Conservation (phyloP, 73 alveolate genomes). For the Paramecium sonneborni region DNA sequence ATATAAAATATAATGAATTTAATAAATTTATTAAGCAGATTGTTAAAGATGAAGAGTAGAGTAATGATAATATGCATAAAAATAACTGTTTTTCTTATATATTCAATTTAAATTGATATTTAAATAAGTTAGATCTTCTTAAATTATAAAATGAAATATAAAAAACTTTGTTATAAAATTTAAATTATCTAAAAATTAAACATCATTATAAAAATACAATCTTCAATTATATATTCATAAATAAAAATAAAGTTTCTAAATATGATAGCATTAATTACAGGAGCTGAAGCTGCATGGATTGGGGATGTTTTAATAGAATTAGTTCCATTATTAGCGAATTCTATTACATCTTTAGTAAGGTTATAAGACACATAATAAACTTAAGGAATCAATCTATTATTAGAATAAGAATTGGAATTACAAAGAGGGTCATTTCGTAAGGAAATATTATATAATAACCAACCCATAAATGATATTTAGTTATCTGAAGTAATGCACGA, state of each 20-base stretch:
- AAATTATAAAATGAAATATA: no score
- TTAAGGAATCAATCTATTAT: not conserved
- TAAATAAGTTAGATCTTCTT: no score
- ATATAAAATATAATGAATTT: no score
- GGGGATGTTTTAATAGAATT: not conserved
- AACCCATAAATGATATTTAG: not conserved
- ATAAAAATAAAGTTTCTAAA: not conserved
- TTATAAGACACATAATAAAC: not conserved
- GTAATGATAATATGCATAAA: no score
- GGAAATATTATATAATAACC: not conserved
- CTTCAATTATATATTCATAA: no score
- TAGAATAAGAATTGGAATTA: not conserved
- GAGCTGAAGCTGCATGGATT: not conserved
- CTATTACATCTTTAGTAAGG: not conserved
- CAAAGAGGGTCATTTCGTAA: not conserved
- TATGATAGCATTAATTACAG: not conserved
- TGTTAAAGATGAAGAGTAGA: no score
- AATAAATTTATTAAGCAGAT: no score
- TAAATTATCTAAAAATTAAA: no score
- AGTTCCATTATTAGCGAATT: not conserved
- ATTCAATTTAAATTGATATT: no score
- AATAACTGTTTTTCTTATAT: no score
- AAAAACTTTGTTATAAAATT: no score
- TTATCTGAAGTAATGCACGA: conserved; percentile 1
- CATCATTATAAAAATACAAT: no score